Percentiles rank a stretch among this genome's conserved stretches.
Evolutionary conservation across 169 alveolate genomes (phyloP).

Genomic region (Babesia ovata): DNA sequence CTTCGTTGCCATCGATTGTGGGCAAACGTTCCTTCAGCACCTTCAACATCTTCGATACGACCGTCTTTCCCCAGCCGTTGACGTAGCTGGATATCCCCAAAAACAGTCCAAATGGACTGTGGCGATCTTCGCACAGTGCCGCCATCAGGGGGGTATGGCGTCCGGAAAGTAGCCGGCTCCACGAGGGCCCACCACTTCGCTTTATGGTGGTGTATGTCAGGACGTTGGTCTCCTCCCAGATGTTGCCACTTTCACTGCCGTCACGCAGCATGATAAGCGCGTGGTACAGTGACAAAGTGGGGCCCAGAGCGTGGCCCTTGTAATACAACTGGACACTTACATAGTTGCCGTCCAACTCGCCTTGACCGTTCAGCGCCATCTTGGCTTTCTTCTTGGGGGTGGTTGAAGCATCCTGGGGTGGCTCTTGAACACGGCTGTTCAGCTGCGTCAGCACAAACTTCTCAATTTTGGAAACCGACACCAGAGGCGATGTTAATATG

Average conservation of each 20-base stretch:
- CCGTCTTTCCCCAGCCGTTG: constrained; percentile 1
- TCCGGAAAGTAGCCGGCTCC: constrained; percentile 2
- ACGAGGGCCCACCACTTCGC: too few species aligned
- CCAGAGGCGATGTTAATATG: constrained; percentile 9
- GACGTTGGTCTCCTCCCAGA: constrained; percentile 10
- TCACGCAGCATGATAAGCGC: not conserved
- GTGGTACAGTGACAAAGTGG: constrained; percentile 13
- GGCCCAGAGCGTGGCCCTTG: constrained; percentile 15
- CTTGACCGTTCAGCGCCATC: not conserved
- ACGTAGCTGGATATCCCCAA: constrained; percentile 4
- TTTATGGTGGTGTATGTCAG: not conserved
- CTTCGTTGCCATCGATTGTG: not conserved
- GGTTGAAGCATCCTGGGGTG: not conserved
- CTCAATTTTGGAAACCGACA: constrained; percentile 31
- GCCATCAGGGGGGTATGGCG: constrained; percentile 18
- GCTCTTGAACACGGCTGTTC: constrained; percentile 1
- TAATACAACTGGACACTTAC: constrained; percentile 13
- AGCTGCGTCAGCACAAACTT: constrained; percentile 8
- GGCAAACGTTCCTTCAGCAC: not conserved
- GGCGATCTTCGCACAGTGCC: constrained; percentile 8
- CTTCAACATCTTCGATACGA: not conserved
- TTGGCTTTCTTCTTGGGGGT: constrained; percentile 28
- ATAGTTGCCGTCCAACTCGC: not conserved
- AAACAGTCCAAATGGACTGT: constrained; percentile 5
- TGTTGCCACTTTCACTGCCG: not conserved